These are phyloP conservation scores for Suillus placidus DNA, from an alignment of 768 basidiomycete species.

Conservation along the genomic window DNA sequence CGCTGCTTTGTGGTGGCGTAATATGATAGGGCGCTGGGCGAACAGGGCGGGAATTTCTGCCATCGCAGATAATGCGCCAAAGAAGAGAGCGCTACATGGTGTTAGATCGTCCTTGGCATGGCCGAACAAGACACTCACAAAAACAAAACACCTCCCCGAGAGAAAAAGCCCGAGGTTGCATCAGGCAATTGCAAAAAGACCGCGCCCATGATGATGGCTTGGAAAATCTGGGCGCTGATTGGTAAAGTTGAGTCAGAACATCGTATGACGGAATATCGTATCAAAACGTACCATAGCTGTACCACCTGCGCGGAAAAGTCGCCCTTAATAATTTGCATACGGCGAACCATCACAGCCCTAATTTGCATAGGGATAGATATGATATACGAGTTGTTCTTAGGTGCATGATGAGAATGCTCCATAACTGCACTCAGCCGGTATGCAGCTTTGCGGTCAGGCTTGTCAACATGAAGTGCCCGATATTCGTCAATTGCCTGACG, in stretches of 20 bases:
- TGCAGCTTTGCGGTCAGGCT: constrained; percentile 41
- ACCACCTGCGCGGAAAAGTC: constrained; percentile 41
- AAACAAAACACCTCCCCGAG: constrained; percentile 79
- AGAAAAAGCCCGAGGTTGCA: constrained; percentile 38
- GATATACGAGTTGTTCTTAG: constrained; percentile 45
- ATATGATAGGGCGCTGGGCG: constrained; percentile 45
- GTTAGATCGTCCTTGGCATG: constrained; percentile 39
- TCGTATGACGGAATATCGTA: constrained; percentile 18
- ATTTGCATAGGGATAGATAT: constrained; percentile 50
- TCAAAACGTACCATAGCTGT: constrained; percentile 35
- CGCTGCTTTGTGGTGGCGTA: constrained; percentile 45
- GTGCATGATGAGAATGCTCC: constrained; percentile 53
- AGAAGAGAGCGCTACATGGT: constrained; percentile 49
- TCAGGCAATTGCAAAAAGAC: constrained; percentile 45
- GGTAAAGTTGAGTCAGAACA: constrained; percentile 17
- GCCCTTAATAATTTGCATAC: constrained; percentile 47
- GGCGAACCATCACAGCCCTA: constrained; percentile 45
- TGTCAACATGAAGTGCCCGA: constrained; percentile 44
- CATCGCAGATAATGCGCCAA: constrained; percentile 54
- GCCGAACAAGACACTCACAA: constrained; percentile 47
- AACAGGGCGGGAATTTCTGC: constrained; percentile 54
- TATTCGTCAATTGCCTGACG: constrained; percentile 50
- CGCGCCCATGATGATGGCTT: constrained; percentile 30
- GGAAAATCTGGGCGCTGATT: constrained; percentile 38
- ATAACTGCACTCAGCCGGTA: constrained; percentile 51